phyloP scores from a whole-genome alignment of 768 basidiomycete species.

The Clavulina sp. region DNA sequence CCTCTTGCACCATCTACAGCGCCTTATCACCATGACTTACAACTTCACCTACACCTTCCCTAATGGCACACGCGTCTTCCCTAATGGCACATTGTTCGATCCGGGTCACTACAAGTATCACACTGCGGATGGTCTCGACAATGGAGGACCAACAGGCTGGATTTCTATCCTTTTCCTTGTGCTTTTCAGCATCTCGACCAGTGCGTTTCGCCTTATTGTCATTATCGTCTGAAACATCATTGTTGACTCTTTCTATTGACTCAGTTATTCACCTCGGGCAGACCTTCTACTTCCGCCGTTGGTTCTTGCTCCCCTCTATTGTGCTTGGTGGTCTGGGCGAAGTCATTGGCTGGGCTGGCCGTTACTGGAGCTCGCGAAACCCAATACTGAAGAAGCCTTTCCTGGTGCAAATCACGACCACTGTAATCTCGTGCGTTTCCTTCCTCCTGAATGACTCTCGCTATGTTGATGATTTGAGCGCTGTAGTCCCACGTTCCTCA shows the following conservation, averaged over 20 bases:
- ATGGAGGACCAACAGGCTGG: too few relatives aligned
- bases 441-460: conserved; percentile 15
- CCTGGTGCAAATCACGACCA: conserved; percentile 32
- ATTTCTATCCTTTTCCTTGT: conserved; percentile 23
- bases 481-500: conserved; percentile 7
- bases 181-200: conserved; percentile 24
- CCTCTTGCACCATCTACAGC: too few relatives aligned
- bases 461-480: background rate
- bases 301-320: conserved; percentile 35
- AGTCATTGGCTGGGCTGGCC: conserved; percentile 34
- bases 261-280: background rate
- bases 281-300: conserved; percentile 11
- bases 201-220: too few relatives aligned
- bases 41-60: too few relatives aligned
- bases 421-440: conserved; percentile 33
- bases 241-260: too few relatives aligned
- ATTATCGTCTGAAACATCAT: too few relatives aligned
- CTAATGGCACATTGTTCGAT: too few relatives aligned
- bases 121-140: too few relatives aligned
- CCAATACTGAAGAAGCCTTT: conserved; percentile 16
- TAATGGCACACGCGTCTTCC: too few relatives aligned
- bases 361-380: conserved; percentile 21
- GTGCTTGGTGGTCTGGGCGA: conserved; percentile 32
- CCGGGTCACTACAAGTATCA: too few relatives aligned
- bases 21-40: too few relatives aligned